These are phyloP conservation scores for Annona cherimola DNA, from an alignment of 164 flowering plant species.

Conservation along the genomic window DNA sequence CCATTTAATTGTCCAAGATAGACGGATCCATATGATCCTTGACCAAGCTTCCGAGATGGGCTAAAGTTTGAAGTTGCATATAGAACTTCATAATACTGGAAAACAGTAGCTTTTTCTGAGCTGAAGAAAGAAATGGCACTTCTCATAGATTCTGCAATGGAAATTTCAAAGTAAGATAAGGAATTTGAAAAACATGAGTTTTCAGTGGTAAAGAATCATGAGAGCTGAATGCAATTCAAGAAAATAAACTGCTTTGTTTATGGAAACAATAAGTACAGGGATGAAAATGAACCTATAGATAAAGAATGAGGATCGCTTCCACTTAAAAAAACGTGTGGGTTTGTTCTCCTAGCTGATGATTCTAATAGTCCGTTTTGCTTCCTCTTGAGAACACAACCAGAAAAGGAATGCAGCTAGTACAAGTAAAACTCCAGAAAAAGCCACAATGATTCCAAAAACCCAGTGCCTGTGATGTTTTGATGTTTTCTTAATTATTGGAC, in stretches of 20 bases:
- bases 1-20: conserved; percentile 27
- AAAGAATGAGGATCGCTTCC: background rate
- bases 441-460: conserved; percentile 8
- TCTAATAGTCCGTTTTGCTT: conserved; percentile 6
- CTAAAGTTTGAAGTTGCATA: conserved; percentile 27
- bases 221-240: background rate
- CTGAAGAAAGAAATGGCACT: conserved; percentile 8
- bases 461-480: conserved; percentile 10
- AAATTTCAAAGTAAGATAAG: background rate
- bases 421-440: conserved; percentile 9
- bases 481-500: conserved; percentile 6
- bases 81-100: conserved; percentile 21
- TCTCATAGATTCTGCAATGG: conserved; percentile 17
- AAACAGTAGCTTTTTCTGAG: conserved; percentile 21
- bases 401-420: conserved; percentile 5
- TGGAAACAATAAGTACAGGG: background rate
- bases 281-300: background rate
- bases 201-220: background rate
- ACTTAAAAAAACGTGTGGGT: conserved; percentile 5
- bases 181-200: background rate
- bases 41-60: conserved; percentile 24
- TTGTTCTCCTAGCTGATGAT: conserved; percentile 4
- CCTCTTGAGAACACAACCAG: conserved; percentile 14
- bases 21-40: conserved; percentile 36
- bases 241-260: background rate